A percentile compares a stretch with the other conserved stretches of the same genome.
These are phyloP conservation scores for Cardiospermum halicacabum DNA, from an alignment of 345 rosid genomes.

Conservation along the genomic window DNA sequence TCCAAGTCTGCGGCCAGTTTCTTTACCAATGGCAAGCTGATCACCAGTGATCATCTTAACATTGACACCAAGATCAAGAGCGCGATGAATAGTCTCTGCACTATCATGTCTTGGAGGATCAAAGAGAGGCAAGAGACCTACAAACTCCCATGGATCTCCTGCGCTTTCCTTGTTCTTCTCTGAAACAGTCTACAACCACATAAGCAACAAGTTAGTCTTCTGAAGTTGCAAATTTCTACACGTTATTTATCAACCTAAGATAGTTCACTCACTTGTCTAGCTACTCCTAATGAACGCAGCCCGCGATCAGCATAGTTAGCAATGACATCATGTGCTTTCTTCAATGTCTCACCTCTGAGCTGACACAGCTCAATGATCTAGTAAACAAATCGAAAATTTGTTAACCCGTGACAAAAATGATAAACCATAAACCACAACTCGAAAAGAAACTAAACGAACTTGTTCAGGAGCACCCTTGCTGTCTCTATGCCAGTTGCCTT, in stretches of 20 bases:
- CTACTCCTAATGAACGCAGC: conserved; percentile 76
- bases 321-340: conserved; percentile 58
- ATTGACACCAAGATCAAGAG: conserved; percentile 79
- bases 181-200: conserved; percentile 41
- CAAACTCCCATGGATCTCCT: conserved; percentile 82
- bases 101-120: conserved; percentile 93
- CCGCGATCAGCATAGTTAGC: conserved; percentile 73
- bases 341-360: conserved; percentile 46
- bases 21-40: conserved; percentile 83
- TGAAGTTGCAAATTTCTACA: neutral
- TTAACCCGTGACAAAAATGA: too few species aligned
- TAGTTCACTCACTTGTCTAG: conserved; percentile 57
- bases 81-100: conserved; percentile 71
- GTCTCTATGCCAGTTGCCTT: conserved; percentile 71
- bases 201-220: neutral
- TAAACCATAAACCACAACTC: too few species aligned
- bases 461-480: conserved; percentile 99
- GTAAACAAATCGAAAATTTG: conserved; percentile 6
- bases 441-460: too few species aligned
- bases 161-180: conserved; percentile 73
- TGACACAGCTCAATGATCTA: conserved; percentile 77
- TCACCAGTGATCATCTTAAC: conserved; percentile 94
- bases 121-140: conserved; percentile 87
- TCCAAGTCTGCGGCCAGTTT: conserved; percentile 87
- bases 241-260: neutral